Conservation (phyloP, 768 basidiomycete species). For the Lentinula boryana region DNA sequence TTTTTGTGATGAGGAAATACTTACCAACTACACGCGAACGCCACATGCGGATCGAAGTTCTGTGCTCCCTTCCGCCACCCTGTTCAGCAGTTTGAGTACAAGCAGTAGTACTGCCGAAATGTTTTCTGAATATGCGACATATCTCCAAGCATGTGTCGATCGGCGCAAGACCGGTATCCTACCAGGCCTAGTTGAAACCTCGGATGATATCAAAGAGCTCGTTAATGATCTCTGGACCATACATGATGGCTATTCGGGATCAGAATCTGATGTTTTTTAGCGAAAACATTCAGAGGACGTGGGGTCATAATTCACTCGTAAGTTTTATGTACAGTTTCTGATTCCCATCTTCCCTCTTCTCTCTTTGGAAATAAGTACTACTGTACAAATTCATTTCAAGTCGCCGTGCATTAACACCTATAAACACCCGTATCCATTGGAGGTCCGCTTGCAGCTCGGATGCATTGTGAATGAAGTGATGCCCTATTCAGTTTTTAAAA, state of each 20-base stretch:
- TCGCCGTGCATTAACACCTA: neutral
- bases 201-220: slow-evolving; percentile 54
- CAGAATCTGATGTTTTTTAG: neutral
- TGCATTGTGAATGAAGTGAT: neutral
- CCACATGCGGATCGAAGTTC: slow-evolving; percentile 5
- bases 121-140: slow-evolving; percentile 46
- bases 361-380: neutral
- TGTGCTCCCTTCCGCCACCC: slow-evolving; percentile 12
- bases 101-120: slow-evolving; percentile 35
- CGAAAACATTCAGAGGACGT: neutral
- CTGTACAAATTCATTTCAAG: neutral
- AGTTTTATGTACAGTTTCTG: neutral
- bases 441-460: neutral
- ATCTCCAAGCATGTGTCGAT: slow-evolving; percentile 38
- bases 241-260: slow-evolving; percentile 30
- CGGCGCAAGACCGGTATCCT: slow-evolving; percentile 26
- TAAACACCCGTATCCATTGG: neutral
- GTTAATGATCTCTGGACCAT: slow-evolving; percentile 55
- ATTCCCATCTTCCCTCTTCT: neutral
- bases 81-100: slow-evolving; percentile 30
- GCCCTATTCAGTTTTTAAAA: neutral
- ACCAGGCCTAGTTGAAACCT: slow-evolving; percentile 31
- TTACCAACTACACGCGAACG: slow-evolving; percentile 7
- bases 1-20: slow-evolving; percentile 17
- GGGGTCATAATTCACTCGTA: neutral